Base-by-base conservation (phyloP, 2,329 filamentous ascomycete species). In the Alternaria conjuncta region DNA sequence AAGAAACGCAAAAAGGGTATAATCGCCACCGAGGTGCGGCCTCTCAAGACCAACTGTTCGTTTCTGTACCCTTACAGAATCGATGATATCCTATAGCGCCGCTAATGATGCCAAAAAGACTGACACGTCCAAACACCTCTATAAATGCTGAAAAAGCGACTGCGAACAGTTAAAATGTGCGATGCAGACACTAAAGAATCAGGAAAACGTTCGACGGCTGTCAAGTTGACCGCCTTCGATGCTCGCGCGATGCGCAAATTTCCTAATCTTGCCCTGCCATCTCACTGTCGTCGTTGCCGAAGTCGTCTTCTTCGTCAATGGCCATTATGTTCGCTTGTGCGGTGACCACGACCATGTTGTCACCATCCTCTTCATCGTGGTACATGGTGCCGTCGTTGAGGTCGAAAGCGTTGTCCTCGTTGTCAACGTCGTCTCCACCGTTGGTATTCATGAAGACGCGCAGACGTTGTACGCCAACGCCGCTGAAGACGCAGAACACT, bases 401-500 rank as follows among this genome's bases (percentile, higher is more conserved):
- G 36, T 63, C 65, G 58, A 67, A 71, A 12, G 66, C 61, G n/a
- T 63, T 45, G 5, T 57, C 55, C 3, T 63, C 67, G 20, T 66
- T 68, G 50, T 70, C 69, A 12, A 68, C 66, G 43, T 65, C 59
- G 9, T 68, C 62, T 46, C 55, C 47, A 15, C 66, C 68, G 43
- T 80, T 77, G 11, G 81, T 80, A 68, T 94, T 96, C 43, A 99
- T 85, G 75, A 94, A 92, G 26, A 90, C 86, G 45, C 95, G 90
- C 25, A 99, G 87, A 44, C 88, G 87, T 45, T 84, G 84, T 2
- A 99, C 95, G 59, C 94, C 94, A 25, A 88, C 86, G 6, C 96
- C 95, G 2, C 94, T 97, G 80, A 99, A 99, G 57, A 99, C 96
- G 76, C 96, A 99, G 78, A 99, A 99, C 8, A 98, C 93, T 56